Conservation (phyloP, 345 rosid species). For the Euphorbia peplus region DNA sequence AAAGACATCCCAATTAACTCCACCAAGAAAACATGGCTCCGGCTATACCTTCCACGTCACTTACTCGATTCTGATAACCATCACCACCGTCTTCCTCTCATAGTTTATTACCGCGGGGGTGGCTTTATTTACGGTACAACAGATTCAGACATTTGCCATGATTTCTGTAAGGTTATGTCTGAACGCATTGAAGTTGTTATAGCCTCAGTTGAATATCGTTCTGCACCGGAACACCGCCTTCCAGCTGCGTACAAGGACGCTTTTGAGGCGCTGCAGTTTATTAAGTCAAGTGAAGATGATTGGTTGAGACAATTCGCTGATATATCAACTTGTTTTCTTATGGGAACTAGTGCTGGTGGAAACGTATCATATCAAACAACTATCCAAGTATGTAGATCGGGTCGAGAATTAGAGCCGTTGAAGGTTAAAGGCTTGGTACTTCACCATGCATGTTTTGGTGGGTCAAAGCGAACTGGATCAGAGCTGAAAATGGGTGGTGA, state of each 20-base stretch:
- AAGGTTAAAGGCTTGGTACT: constrained; percentile 54
- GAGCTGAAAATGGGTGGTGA: constrained; percentile 38
- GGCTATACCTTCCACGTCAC: constrained; percentile 17
- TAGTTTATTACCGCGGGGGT: constrained; percentile 60
- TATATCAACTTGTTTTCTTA: constrained; percentile 35
- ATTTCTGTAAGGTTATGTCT: constrained; percentile 38
- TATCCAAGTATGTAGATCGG: constrained; percentile 25
- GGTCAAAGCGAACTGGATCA: constrained; percentile 38
- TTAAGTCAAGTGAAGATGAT: constrained; percentile 7
- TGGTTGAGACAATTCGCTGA: constrained; percentile 28
- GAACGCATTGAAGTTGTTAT: constrained; percentile 35
- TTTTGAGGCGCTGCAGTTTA: constrained; percentile 25
- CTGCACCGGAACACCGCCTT: constrained; percentile 29
- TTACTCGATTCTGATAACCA: neutral
- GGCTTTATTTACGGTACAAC: constrained; percentile 49
- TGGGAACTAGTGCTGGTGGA: constrained; percentile 59
- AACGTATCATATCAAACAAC: constrained; percentile 45
- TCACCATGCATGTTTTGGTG: constrained; percentile 62
- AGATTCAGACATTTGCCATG: constrained; percentile 13
- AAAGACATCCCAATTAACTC: constrained; percentile 24
- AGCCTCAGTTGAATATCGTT: constrained; percentile 45
- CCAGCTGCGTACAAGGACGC: constrained; percentile 29
- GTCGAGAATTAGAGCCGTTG: constrained; percentile 34
- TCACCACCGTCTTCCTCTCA: constrained; percentile 45
- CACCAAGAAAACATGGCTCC: constrained; percentile 7